Base-by-base conservation (phyloP, 1,139 yeast species). In the Yamadazyma songkhlaensis region DNA sequence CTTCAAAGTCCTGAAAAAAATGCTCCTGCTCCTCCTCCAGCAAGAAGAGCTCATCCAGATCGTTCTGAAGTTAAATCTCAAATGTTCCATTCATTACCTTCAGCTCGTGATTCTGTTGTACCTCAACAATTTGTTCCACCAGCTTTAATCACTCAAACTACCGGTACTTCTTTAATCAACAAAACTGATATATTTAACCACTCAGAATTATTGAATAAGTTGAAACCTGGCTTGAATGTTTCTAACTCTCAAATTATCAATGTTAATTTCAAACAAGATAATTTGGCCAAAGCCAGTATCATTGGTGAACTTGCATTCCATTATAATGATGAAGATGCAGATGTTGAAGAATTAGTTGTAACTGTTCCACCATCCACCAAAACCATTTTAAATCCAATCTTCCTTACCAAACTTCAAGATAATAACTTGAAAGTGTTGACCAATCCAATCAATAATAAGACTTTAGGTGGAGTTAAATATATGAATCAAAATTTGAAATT, bases 301-400 rank as follows among this genome's bases (percentile, higher is more conserved):
- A 72, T 84, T 42, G 96, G 96, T 32, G 96, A 87, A 57, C 64
- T 87, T 49, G 94, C 95, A 0, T 75, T 87, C 54, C 81, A 81
- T 52, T 86, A 77, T 59, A 11, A 15, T 28, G 26, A 27, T 22
- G 6, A 10, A 2, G 9, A n/a, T n/a, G 6, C 21, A 2, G 9
- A 21, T 10, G 21, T 15, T 9, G 15, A 12, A 11, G 40, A 41
- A n/a, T 46, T 59, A 21, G 39, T 42, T 11, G 50, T 71, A 11
- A 49, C 46, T 10, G 58, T 71, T 25, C 73, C 74, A 2, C 52
- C 61, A 31, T 37, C 53, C 31, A 57, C 64, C 44, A 56, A 64
- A 49, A 51, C 67, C 41, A 56, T 69, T 49, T 61, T 73, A 38
- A 77, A 77, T 47, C 64, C 66, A 25, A 54, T 64, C 29, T 69